Conservation (phyloP, 768 basidiomycete species). For the Lentinula aciculospora region DNA sequence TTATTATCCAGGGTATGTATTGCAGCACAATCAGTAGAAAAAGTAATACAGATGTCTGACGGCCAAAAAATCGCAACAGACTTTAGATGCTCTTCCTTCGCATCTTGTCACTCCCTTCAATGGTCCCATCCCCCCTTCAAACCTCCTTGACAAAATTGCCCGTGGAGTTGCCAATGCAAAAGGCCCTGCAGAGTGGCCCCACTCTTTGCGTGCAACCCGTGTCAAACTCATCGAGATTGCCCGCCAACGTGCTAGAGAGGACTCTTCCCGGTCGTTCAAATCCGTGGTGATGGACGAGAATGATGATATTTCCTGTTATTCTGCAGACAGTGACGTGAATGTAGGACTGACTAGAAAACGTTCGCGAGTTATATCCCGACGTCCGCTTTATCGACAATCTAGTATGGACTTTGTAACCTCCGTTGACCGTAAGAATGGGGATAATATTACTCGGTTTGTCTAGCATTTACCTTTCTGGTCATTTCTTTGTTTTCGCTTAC, state of each 20-base stretch:
- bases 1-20: slow-evolving; percentile 59
- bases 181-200: slow-evolving; percentile 75
- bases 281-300: slow-evolving; percentile 44
- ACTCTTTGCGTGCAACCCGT: slow-evolving; percentile 77
- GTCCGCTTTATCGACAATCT: slow-evolving; percentile 72
- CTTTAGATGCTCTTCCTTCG: slow-evolving; percentile 75
- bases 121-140: slow-evolving; percentile 77
- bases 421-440: slow-evolving; percentile 43
- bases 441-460: slow-evolving; percentile 59
- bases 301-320: slow-evolving; percentile 19
- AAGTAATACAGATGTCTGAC: neutral
- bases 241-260: slow-evolving; percentile 58
- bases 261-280: slow-evolving; percentile 25
- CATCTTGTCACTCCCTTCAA: slow-evolving; percentile 87
- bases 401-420: slow-evolving; percentile 83
- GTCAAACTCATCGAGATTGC: slow-evolving; percentile 77
- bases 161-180: slow-evolving; percentile 72
- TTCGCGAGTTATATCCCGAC: slow-evolving; percentile 26
- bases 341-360: slow-evolving; percentile 30
- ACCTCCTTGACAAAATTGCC: slow-evolving; percentile 83
- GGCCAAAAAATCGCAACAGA: slow-evolving; percentile 32
- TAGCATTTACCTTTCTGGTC: neutral
- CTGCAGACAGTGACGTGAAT: slow-evolving; percentile 34
- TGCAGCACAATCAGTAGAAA: slow-evolving; percentile 10
- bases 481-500: slow-evolving; percentile 11